These are phyloP conservation scores for Trichoderma asperellum DNA, from an alignment of 2,329 filamentous ascomycete species.

Conservation along the genomic window DNA sequence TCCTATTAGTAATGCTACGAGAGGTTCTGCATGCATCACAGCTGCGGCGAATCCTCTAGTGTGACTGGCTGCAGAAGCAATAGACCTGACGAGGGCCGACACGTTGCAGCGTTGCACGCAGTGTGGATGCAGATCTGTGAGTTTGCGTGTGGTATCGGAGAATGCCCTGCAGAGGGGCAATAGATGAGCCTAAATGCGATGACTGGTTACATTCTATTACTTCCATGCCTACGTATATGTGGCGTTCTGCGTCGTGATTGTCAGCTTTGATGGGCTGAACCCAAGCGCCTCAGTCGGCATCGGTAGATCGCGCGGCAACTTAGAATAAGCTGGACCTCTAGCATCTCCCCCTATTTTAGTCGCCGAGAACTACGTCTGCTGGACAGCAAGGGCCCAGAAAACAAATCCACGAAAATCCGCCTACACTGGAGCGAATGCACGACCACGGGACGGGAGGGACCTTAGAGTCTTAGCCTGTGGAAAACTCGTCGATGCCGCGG, in stretches of 20 bases:
- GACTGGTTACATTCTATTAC: background rate
- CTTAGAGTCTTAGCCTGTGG: background rate
- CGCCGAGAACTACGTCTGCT: background rate
- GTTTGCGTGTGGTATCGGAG: background rate
- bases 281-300: slow-evolving; percentile 6
- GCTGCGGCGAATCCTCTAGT: background rate
- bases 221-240: background rate
- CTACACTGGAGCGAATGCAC: background rate
- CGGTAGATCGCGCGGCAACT: background rate
- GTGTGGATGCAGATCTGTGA: slow-evolving; percentile 16
- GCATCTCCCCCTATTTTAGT: background rate
- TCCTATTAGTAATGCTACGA: background rate
- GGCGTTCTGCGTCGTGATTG: background rate
- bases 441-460: slow-evolving; percentile 6
- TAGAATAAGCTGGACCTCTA: background rate
- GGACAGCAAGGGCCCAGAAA: background rate
- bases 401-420: background rate
- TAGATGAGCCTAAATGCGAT: background rate
- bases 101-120: slow-evolving; percentile 17
- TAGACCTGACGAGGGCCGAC: slow-evolving; percentile 18
- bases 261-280: background rate
- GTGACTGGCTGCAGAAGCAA: background rate
- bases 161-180: background rate
- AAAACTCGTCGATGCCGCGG: background rate
- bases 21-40: background rate